Base-by-base conservation (phyloP, 2,329 filamentous ascomycete genomes). In the Colletotrichum chlorophyti region DNA sequence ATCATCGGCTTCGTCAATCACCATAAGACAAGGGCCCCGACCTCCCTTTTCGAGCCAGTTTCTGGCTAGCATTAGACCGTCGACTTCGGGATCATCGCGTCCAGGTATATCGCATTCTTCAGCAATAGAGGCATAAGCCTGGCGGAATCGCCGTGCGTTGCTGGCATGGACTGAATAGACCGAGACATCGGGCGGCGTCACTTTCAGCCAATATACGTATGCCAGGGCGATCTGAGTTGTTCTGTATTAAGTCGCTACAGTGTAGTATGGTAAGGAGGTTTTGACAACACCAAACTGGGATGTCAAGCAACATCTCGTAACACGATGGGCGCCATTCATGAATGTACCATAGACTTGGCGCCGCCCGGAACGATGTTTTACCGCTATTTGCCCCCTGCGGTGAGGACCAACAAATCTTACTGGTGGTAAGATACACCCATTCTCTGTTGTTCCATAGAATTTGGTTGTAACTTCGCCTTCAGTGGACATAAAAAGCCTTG, bases 131-230 rank as follows among this genome's bases (percentile, higher is more conserved):
- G 55, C 35, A 37, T 64, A 73, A 5, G 65, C 50, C 53, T 70
- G 58, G 1, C 63, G 64, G 37, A 73, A 70, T 6, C 65, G 68
- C 19, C 70, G 63, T 0, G 58, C 40, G 49, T 59, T 72, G 59
- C 67, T 70, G 4, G 67, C 70, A 43, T 72, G 67, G 23, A 74
- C 65, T 71, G 70, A 74, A 50, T 72, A 73, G 2, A 74, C 50
- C 0, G 69, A 72, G 7, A 66, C 40, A 2, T 68, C 66, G 2
- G 66, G 63, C 14, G 29, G 34, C 9, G 43, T 32, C 11, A 65
- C 49, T 6, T 48, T 47, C 4, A 68, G 45, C 66, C 65, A 64
- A 54, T 68, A 70, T 3, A 50, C 53, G 34, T 71, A 72, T 15
- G 48, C 64, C 11, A 72, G 52, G 3, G 68, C 70, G 14, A 72